Conservation (phyloP, 1,139 yeast species). For the Taphrina communis region DNA sequence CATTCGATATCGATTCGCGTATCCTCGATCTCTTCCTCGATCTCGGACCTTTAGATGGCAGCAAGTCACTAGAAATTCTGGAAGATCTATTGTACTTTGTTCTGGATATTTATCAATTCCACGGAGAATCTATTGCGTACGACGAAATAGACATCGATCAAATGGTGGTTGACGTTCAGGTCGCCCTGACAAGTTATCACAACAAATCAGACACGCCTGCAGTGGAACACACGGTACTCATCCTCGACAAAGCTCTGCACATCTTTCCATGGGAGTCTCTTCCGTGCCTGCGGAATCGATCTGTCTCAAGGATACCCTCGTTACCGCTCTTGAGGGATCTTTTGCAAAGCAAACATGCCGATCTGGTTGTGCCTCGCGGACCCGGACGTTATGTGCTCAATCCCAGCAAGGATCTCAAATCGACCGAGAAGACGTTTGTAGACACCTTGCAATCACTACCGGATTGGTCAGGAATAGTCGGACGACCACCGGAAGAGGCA, state of each 20-base stretch:
- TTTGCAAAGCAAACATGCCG: conserved; percentile 49
- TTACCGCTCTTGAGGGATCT: conserved; percentile 58
- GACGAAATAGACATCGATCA: conserved; percentile 67
- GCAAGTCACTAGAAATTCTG: conserved; percentile 53
- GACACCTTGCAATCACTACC: conserved; percentile 54
- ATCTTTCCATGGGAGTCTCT: conserved; percentile 89
- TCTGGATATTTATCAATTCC: conserved; percentile 64
- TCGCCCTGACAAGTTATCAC: conserved; percentile 53
- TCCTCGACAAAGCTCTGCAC: conserved; percentile 69
- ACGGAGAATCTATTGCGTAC: conserved; percentile 68
- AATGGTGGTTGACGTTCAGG: conserved; percentile 58
- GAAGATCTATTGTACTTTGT: conserved; percentile 71
- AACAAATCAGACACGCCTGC: conserved; percentile 44
- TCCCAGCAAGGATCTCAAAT: conserved; percentile 76
- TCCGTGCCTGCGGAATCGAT: conserved; percentile 59
- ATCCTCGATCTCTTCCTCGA: conserved; percentile 62
- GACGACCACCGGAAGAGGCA: conserved; percentile 63
- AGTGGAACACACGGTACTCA: conserved; percentile 65
- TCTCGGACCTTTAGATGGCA: conserved; percentile 51
- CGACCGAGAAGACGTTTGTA: conserved; percentile 70
- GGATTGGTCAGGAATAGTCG: conserved; percentile 51
- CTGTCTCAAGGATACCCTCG: conserved; percentile 81
- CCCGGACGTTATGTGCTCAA: conserved; percentile 68
- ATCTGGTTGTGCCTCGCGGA: conserved; percentile 46
- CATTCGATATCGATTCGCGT: conserved; percentile 59